Percentiles rank a stretch among this genome's conserved stretches.
phyloP scores from a whole-genome alignment of 1,139 yeast genomes.

The Hanseniaspora gamundiae region DNA sequence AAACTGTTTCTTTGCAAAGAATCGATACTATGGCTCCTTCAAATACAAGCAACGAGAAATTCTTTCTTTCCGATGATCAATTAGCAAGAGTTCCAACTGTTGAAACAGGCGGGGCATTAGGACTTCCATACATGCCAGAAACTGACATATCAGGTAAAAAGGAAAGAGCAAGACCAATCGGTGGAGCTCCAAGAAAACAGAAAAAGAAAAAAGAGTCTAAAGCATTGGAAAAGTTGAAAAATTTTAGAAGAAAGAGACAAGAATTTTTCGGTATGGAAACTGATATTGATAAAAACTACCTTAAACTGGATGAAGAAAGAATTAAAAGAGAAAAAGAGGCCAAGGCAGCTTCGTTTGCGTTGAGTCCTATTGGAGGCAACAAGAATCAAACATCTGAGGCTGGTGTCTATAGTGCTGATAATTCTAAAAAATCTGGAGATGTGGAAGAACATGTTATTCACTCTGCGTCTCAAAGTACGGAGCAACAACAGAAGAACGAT shows the following conservation, averaged over 20 bases:
- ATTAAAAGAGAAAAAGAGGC: slow-evolving; percentile 29
- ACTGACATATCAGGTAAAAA: slow-evolving; percentile 4
- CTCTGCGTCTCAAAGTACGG: background rate
- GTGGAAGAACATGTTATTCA: slow-evolving; percentile 3
- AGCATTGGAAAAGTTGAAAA: slow-evolving; percentile 25
- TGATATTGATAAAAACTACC: slow-evolving; percentile 19
- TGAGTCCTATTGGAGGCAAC: slow-evolving; percentile 17
- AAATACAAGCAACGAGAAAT: background rate
- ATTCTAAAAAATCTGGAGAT: background rate
- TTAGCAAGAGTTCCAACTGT: slow-evolving; percentile 14
- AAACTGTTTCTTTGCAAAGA: slow-evolving; percentile 61
- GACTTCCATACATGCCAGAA: background rate
- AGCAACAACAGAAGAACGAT: background rate
- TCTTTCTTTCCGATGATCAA: slow-evolving; percentile 3
- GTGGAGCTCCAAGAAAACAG: slow-evolving; percentile 52
- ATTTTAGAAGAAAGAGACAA: slow-evolving; percentile 29
- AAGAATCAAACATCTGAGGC: background rate
- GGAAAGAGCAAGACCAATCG: slow-evolving; percentile 52
- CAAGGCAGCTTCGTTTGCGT: slow-evolving; percentile 30
- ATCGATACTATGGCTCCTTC: slow-evolving; percentile 2
- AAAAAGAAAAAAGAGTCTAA: slow-evolving; percentile 16
- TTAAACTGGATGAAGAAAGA: slow-evolving; percentile 24
- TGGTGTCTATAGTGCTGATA: background rate
- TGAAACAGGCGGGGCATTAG: background rate
- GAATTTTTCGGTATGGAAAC: slow-evolving; percentile 17